Evolutionary conservation across 208 protist genomes (phyloP).

Genomic region (Acanthamoeba healyi): DNA sequence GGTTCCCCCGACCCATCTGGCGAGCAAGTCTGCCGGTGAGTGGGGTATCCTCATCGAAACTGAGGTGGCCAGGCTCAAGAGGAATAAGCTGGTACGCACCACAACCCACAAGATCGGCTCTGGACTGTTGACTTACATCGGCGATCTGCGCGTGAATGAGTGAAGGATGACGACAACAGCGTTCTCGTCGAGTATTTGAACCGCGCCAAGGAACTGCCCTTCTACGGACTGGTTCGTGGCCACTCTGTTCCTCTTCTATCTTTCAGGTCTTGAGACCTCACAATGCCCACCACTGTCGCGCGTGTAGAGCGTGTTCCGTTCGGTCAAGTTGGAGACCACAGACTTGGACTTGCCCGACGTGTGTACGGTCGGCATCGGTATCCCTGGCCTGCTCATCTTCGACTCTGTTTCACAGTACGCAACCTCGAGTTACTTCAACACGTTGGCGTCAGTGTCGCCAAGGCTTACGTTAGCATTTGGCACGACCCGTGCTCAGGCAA

Average conservation of each 20-base stretch:
- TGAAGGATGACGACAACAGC: background rate
- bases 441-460: background rate
- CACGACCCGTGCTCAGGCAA: background rate
- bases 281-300: background rate
- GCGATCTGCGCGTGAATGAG: no score
- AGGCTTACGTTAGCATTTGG: no score
- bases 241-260: no score
- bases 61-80: background rate
- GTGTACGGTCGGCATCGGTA: slow-evolving; percentile 6
- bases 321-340: background rate
- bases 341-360: background rate
- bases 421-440: background rate
- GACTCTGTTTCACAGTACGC: background rate
- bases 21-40: background rate
- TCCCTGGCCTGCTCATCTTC: background rate
- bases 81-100: background rate
- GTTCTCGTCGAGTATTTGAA: background rate
- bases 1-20: background rate
- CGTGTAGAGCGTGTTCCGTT: background rate
- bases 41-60: slow-evolving; percentile 14
- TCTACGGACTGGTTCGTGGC: background rate
- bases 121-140: no score
- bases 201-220: background rate
- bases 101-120: no score
- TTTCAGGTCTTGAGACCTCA: background rate